A percentile compares a stretch with the other conserved stretches of the same genome.
Evolutionary conservation across 805 yeast species (phyloP).

Genomic region (Barnettozyma californica): DNA sequence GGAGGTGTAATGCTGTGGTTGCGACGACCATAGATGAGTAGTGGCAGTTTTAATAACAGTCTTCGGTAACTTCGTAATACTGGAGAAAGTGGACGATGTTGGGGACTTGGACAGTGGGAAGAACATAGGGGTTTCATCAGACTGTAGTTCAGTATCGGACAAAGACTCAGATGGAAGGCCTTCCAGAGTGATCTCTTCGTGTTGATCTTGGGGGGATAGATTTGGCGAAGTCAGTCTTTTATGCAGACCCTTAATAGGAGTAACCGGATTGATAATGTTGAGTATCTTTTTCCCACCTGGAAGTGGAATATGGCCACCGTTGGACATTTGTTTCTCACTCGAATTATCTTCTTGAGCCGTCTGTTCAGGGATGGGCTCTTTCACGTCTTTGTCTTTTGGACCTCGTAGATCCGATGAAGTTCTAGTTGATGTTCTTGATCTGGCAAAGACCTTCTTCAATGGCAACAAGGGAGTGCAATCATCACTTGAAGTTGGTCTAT

Average conservation of each 20-base stretch:
- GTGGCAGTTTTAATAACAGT: background rate
- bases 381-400: background rate
- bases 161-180: background rate
- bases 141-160: background rate
- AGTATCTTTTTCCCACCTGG: background rate
- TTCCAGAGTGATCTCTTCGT: constrained; percentile 1
- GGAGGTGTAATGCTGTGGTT: constrained; percentile 1
- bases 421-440: background rate
- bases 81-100: background rate
- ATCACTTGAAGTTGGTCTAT: background rate
- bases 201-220: background rate
- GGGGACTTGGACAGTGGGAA: background rate
- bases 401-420: background rate
- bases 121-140: background rate
- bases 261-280: background rate
- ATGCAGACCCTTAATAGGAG: background rate
- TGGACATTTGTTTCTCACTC: background rate
- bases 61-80: background rate
- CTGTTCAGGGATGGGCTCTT: background rate
- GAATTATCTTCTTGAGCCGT: background rate
- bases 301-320: background rate
- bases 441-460: constrained; percentile 2
- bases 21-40: background rate
- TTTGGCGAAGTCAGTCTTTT: background rate
- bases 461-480: background rate